Base-by-base conservation (phyloP, 2,329 filamentous ascomycete genomes). In the Diaporthe sp. region DNA sequence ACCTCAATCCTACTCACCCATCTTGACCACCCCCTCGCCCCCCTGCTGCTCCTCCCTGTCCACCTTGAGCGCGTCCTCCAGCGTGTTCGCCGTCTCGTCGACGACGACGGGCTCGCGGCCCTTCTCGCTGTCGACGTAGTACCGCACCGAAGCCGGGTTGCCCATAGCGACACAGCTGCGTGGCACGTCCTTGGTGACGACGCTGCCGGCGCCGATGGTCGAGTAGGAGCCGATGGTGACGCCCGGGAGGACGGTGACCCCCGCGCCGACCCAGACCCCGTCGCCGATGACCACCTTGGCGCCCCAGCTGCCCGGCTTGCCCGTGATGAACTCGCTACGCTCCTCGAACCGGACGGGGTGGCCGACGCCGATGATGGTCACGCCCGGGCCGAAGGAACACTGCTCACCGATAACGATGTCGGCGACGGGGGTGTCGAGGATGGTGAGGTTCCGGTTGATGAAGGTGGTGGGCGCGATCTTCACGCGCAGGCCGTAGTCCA, bases 201-300 rank as follows among this genome's bases (percentile, higher is more conserved):
- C 77, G 65, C 77, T 79, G 59, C 81, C 79, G 28, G 81, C 81
- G 8, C 80, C 81, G 31, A 83, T 81, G 4, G 81, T 80, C 8
- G 82, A 78, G 25, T 81, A 79, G 55, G 77, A 62, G 28, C 82
- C 81, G 13, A 83, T 81, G 10, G 79, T 80, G 5, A 82, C 79
- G 13, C 81, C 81, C 12, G 79, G 80, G 79, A 86, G 61, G 49
- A 86, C 83, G 3, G 79, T 82, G 10, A 80, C 84, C 25, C 81
- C 80, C 17, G 81, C 82, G 2, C 85, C 84, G 58, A 87, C 83
- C 84, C 84, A 86, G 42, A 84, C 84, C 51, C 84, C 80, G 53
- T 85, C 79, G 1, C 82, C 84, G 65, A 86, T 84, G 2, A 76
- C 79, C 44, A 86, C 82, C 6, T 77, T 79, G 25, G 79, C 79